Base-by-base conservation (phyloP, 805 yeast genomes). In the Sporopachydermia lactativora region DNA sequence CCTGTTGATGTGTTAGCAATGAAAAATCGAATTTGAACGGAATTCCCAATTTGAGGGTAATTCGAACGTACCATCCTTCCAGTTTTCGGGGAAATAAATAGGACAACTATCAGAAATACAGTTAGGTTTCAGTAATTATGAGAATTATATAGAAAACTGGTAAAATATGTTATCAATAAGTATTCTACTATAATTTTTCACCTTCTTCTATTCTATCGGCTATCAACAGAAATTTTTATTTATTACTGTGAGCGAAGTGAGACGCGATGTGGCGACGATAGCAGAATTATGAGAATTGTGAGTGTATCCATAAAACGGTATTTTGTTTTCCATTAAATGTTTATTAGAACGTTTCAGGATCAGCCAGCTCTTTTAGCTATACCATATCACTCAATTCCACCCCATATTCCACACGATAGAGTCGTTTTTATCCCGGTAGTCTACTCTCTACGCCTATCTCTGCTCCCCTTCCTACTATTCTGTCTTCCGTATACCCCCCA, bases 191-290 rank as follows among this genome's bases (percentile, higher is more conserved):
- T n/a, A n/a, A n/a, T n/a, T n/a, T n/a, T n/a, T n/a, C n/a, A n/a
- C n/a, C n/a, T n/a, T n/a, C n/a, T n/a, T n/a, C n/a, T n/a, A n/a
- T n/a, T n/a, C n/a, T n/a, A n/a, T n/a, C n/a, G n/a, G n/a, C n/a
- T n/a, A n/a, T n/a, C n/a, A n/a, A n/a, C n/a, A n/a, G n/a, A n/a
- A n/a, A n/a, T n/a, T n/a, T n/a, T n/a, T n/a, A n/a, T n/a, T n/a
- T n/a, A n/a, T n/a, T n/a, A n/a, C n/a, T 4, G 44, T 42, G 18
- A 18, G 37, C n/a, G 37, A 35, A 35, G 37, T 15, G 8, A 18
- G 37, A 14, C 8, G 37, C 18, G 11, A 35, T 11, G 37, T 35
- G 18, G 34, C 34, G 13, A 13, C 34, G n/a, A 13, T 13, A 13
- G 34, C n/a, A n/a, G n/a, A 13, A n/a, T 13, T 13, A 24, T n/a